Base-by-base conservation (phyloP, 805 yeast species). In the Candida maltosa region DNA sequence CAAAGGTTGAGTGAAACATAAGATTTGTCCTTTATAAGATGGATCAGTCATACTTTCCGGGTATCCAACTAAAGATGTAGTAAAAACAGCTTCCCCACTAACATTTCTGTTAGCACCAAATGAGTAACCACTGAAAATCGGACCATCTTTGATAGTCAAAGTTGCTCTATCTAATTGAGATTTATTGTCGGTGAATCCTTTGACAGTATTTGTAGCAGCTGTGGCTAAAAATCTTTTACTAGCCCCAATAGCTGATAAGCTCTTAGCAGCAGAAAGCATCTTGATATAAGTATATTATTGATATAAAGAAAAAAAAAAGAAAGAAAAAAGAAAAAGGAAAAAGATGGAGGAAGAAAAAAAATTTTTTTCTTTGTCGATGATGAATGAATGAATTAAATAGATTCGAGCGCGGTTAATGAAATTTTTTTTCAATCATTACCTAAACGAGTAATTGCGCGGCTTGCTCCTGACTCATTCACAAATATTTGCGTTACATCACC, bases 41-140 rank as follows among this genome's bases (percentile, higher is more conserved):
- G 99, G 99, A 62, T 93, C 98, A 16, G 98, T 93, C 94, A 93
- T 88, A 6, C 96, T 86, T 63, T 93, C 98, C 12, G 98, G 97
- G 64, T 93, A 93, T 14, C 98, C 99, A 9, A 93, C 98, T 61
- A 94, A 73, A 6, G 97, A 93, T 22, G 99, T 94, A 31, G 97
- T 87, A 70, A 93, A 93, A 29, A 94, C 98, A 20, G 96, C 95
- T 64, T 93, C 99, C 45, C 99, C 99, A 40, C 94, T 81, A 43
- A 87, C 78, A 45, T 89, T 87, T 47, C 83, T 83, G 60, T 87
- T 80, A 28, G 97, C 96, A 54, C 99, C 99, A 55, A 93, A 94
- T 0, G 97, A 91, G 58, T 78, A 83, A 27, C 98, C 99, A 51
- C 76, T 79, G 70, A 87, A 87, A 21, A 87, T 81, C 15, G 97